Conservation (phyloP, 345 rosid genomes). For the Firmiana major region DNA sequence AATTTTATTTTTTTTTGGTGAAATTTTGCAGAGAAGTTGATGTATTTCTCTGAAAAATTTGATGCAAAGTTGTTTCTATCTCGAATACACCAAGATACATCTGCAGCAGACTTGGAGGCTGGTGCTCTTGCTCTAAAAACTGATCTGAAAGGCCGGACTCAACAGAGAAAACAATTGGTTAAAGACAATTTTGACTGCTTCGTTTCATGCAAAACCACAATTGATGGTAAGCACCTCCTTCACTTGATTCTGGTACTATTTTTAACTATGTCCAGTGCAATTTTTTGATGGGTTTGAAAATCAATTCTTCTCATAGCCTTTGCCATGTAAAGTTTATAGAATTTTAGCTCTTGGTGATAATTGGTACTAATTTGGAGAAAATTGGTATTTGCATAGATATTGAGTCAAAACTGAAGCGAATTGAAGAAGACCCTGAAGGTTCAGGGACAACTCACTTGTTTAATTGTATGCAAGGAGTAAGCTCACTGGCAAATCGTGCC, state of each 20-base stretch:
- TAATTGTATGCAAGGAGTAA: constrained; percentile 80
- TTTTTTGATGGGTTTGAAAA: constrained; percentile 10
- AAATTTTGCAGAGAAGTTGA: constrained; percentile 68
- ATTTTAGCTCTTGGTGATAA: background rate
- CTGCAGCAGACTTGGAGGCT: constrained; percentile 83
- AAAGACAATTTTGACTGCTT: constrained; percentile 98
- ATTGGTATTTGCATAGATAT: constrained; percentile 52
- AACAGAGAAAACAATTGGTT: constrained; percentile 90
- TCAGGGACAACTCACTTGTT: constrained; percentile 84
- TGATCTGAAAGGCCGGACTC: constrained; percentile 88
- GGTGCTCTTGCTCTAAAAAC: constrained; percentile 94
- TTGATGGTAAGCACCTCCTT: constrained; percentile 61
- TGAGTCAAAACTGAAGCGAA: constrained; percentile 88
- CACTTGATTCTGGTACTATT: constrained; percentile 13
- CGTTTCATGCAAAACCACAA: constrained; percentile 98
- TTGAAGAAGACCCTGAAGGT: constrained; percentile 97
- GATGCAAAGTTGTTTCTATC: constrained; percentile 93
- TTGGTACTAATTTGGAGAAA: constrained; percentile 24
- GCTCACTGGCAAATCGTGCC: constrained; percentile 74
- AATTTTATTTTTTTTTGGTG: background rate
- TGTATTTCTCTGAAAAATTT: constrained; percentile 83
- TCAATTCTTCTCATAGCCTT: constrained; percentile 10
- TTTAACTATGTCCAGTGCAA: constrained; percentile 2
- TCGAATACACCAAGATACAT: constrained; percentile 76
- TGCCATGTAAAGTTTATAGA: background rate